Evolutionary conservation across 305 asterid genomes (phyloP).

Genomic region (Withania somnifera): DNA sequence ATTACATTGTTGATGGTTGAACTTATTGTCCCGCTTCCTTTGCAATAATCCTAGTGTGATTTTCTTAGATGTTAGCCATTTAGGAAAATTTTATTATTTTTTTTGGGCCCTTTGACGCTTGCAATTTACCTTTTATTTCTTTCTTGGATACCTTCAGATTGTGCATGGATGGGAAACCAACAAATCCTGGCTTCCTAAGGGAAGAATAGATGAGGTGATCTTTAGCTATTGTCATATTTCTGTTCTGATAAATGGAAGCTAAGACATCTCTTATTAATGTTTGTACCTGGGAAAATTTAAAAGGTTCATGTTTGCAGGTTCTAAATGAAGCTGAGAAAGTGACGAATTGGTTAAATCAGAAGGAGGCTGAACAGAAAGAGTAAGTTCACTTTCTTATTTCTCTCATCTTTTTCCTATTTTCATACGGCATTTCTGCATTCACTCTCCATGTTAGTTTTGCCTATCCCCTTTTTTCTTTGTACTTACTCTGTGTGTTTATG

Average conservation of each 20-base stretch:
- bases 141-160: slow-evolving; percentile 34
- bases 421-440: neutral
- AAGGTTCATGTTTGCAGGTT: slow-evolving; percentile 35
- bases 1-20: too few species aligned
- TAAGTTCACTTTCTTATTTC: slow-evolving; percentile 26
- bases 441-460: neutral
- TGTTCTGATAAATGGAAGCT: slow-evolving; percentile 2
- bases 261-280: too few species aligned
- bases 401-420: neutral
- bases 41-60: too few species aligned
- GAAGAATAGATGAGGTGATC: slow-evolving; percentile 77
- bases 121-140: slow-evolving; percentile 9
- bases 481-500: neutral
- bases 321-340: slow-evolving; percentile 54
- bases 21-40: too few species aligned
- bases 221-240: slow-evolving; percentile 2
- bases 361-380: slow-evolving; percentile 81
- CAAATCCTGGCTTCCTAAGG: slow-evolving; percentile 83
- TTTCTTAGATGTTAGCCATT: neutral
- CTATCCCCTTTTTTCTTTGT: neutral
- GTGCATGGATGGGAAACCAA: slow-evolving; percentile 73
- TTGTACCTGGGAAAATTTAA: neutral
- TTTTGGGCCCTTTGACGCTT: neutral
- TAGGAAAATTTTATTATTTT: neutral
- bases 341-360: slow-evolving; percentile 74